phyloP scores from a whole-genome alignment of 2,329 filamentous ascomycete genomes.

The Neonectria coccinea region DNA sequence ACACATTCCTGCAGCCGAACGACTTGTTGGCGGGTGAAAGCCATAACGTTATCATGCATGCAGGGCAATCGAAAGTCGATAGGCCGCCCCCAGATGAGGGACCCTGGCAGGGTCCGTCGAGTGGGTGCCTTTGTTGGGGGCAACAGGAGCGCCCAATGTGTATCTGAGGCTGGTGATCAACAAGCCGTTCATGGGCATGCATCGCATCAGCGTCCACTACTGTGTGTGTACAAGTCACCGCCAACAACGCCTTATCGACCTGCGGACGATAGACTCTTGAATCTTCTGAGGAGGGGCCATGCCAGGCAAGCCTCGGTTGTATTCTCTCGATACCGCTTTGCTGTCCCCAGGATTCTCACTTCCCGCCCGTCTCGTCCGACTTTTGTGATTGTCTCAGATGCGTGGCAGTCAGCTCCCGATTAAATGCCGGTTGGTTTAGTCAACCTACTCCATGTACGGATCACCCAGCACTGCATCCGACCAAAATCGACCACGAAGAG shows the following conservation, averaged over 20 bases:
- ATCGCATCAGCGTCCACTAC: background rate
- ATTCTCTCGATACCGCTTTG: constrained; percentile 1
- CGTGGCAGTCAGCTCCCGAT: constrained; percentile 37
- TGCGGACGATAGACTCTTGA: background rate
- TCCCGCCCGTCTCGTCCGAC: constrained; percentile 32
- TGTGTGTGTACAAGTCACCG: background rate
- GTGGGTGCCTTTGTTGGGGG: constrained; percentile 3
- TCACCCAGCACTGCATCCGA: constrained; percentile 28
- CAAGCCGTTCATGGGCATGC: background rate
- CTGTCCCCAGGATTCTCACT: constrained; percentile 5
- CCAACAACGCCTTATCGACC: background rate
- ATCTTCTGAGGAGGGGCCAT: background rate
- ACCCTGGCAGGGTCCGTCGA: constrained; percentile 4
- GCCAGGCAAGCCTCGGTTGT: background rate
- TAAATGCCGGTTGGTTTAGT: constrained; percentile 40
- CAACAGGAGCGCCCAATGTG: background rate
- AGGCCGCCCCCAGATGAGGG: constrained; percentile 18
- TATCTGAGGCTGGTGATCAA: constrained; percentile 11
- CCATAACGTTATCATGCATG: constrained; percentile 13
- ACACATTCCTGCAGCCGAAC: constrained; percentile 8
- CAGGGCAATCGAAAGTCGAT: constrained; percentile 25
- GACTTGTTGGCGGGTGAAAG: constrained; percentile 9
- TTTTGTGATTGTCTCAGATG: constrained; percentile 35
- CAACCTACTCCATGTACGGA: background rate
- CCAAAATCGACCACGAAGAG: constrained; percentile 19